phyloP scores from a whole-genome alignment of 805 yeast genomes.

The Saccharomycopsis sp. region DNA sequence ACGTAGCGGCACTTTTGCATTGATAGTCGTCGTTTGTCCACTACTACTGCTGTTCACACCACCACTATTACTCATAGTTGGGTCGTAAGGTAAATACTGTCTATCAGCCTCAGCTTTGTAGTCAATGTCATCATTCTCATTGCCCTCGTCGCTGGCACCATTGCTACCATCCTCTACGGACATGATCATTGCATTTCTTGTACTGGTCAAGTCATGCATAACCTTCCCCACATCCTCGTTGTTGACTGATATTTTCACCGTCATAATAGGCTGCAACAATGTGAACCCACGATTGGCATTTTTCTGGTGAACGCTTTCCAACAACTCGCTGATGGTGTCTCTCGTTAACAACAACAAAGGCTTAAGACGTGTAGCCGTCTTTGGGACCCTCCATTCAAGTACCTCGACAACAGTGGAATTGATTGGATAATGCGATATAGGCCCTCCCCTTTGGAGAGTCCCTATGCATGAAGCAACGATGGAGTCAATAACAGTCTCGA shows the following conservation, averaged over 20 bases:
- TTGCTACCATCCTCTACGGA: constrained; percentile 62
- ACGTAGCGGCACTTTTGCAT: constrained; percentile 78
- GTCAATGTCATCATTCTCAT: constrained; percentile 28
- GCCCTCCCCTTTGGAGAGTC: constrained; percentile 64
- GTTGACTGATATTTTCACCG: constrained; percentile 55
- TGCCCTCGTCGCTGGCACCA: constrained; percentile 16
- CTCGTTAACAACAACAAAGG: constrained; percentile 42
- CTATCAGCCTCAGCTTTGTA: constrained; percentile 50
- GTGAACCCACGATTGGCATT: constrained; percentile 33
- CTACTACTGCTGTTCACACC: constrained; percentile 20
- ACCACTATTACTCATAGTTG: constrained; percentile 37
- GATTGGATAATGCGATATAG: constrained; percentile 46
- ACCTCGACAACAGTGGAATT: constrained; percentile 54
- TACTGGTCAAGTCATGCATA: constrained; percentile 73
- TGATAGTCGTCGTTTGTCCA: constrained; percentile 33
- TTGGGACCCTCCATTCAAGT: constrained; percentile 45
- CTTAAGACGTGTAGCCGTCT: constrained; percentile 35
- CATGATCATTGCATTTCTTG: constrained; percentile 66
- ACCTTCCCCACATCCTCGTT: constrained; percentile 77
- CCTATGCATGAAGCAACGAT: constrained; percentile 53
- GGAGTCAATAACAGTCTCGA: constrained; percentile 47
- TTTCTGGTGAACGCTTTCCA: constrained; percentile 31
- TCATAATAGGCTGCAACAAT: constrained; percentile 85
- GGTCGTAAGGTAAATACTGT: constrained; percentile 71
- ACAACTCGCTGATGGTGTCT: constrained; percentile 29